Conservation (phyloP, 352 stramenopile species). For the Phytophthora quininea region DNA sequence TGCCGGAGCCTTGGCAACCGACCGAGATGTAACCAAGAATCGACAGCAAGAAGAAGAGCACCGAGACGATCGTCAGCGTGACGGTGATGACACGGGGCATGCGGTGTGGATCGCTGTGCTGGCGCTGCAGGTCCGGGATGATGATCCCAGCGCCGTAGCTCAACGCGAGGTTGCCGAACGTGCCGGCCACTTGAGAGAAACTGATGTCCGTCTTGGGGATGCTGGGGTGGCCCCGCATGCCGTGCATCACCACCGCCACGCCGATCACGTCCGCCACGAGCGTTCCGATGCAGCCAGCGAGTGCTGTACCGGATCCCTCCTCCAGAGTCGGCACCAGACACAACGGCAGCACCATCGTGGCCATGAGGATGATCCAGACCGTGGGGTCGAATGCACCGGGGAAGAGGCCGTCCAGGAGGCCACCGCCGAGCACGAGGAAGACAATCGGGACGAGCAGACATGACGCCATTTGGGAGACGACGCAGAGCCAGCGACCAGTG, state of each 20-base stretch:
- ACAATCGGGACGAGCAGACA: constrained; percentile 40
- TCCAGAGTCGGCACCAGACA: constrained; percentile 36
- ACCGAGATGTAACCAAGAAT: constrained; percentile 46
- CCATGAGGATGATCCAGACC: constrained; percentile 52
- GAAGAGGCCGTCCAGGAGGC: constrained; percentile 43
- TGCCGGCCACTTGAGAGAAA: constrained; percentile 40
- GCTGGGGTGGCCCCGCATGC: constrained; percentile 37
- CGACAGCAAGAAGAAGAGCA: constrained; percentile 40
- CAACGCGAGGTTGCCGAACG: constrained; percentile 52
- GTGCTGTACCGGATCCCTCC: constrained; percentile 38
- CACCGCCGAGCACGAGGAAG: constrained; percentile 43
- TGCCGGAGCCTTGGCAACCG: constrained; percentile 62
- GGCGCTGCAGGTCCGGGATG: constrained; percentile 33
- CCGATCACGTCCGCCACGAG: constrained; percentile 50
- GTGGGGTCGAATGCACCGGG: constrained; percentile 30
- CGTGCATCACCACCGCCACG: constrained; percentile 33
- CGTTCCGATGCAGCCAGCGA: constrained; percentile 42
- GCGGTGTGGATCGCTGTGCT: constrained; percentile 34
- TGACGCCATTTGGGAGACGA: constrained; percentile 41
- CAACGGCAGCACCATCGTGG: constrained; percentile 41
- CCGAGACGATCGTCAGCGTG: constrained; percentile 41
- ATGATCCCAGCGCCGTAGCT: constrained; percentile 52
- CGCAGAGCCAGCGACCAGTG: constrained; percentile 47
- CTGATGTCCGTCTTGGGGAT: constrained; percentile 36
- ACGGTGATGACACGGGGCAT: constrained; percentile 37